Evolutionary conservation across 2,329 filamentous ascomycete species (phyloP).

Genomic region (Colletotrichum coccodes): DNA sequence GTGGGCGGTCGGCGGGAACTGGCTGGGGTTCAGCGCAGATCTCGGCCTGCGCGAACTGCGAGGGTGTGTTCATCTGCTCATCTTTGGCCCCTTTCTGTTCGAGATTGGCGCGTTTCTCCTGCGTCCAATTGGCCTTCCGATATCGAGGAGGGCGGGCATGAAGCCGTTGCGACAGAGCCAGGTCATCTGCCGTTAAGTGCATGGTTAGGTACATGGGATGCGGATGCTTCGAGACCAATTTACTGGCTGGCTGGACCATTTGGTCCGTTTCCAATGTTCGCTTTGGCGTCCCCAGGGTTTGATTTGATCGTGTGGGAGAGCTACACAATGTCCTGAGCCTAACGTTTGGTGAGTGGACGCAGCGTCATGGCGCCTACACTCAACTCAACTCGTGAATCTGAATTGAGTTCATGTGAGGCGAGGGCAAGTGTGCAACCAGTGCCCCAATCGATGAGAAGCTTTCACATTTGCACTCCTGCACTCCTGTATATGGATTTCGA

Average conservation of each 20-base stretch:
- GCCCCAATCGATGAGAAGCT: not conserved
- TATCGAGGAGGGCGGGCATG: not conserved
- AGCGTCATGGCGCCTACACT: not conserved
- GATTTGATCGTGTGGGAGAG: not conserved
- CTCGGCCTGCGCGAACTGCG: constrained; percentile 5
- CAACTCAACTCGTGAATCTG: not conserved
- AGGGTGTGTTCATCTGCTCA: constrained; percentile 28
- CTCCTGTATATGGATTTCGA: not conserved
- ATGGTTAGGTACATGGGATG: constrained; percentile 2
- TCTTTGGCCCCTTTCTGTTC: constrained; percentile 9
- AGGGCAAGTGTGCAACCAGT: not conserved
- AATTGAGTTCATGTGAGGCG: not conserved
- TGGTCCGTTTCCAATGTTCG: constrained; percentile 8
- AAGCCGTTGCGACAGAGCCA: constrained; percentile 8
- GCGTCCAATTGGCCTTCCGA: constrained; percentile 8
- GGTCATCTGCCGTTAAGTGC: constrained; percentile 14
- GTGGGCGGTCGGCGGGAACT: constrained; percentile 14
- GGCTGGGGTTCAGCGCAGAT: constrained; percentile 25
- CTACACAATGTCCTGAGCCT: not conserved
- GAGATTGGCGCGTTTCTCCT: not conserved
- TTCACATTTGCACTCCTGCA: not conserved
- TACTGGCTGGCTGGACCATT: constrained; percentile 7
- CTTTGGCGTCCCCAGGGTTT: not conserved
- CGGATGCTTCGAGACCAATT: not conserved
- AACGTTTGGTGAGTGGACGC: not conserved